These are phyloP conservation scores for Lanmaoa pseudosensibilis DNA, from an alignment of 768 basidiomycete species.

Conservation along the genomic window DNA sequence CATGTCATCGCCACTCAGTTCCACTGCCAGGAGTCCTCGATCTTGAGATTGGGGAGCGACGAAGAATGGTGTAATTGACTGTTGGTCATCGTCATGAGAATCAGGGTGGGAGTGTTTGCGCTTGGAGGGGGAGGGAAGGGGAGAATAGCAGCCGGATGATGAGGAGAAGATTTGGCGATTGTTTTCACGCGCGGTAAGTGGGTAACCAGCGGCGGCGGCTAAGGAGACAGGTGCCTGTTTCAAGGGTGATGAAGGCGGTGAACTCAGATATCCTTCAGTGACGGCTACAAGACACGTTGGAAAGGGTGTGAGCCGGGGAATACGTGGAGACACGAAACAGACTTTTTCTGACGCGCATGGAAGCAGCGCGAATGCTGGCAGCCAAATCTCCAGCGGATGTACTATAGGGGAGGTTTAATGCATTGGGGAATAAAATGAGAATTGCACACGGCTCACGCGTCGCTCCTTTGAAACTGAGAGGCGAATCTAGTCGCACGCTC, in stretches of 20 bases:
- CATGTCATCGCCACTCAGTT: slow-evolving; percentile 30
- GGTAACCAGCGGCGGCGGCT: slow-evolving; percentile 35
- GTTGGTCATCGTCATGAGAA: slow-evolving; percentile 21
- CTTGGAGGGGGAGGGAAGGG: slow-evolving; percentile 36
- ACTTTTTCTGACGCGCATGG: slow-evolving; percentile 64
- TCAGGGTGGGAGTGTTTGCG: slow-evolving; percentile 32
- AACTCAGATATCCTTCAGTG: slow-evolving; percentile 58
- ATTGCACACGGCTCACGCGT: slow-evolving; percentile 24
- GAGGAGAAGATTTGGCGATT: slow-evolving; percentile 49
- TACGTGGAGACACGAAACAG: slow-evolving; percentile 26
- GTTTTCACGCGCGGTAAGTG: slow-evolving; percentile 57
- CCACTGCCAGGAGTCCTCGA: slow-evolving; percentile 23
- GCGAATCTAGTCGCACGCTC: slow-evolving; percentile 26
- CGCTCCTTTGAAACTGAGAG: slow-evolving; percentile 22
- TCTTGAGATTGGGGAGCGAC: slow-evolving; percentile 24
- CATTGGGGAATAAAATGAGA: slow-evolving; percentile 8
- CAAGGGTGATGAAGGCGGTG: slow-evolving; percentile 34
- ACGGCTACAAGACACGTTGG: slow-evolving; percentile 46
- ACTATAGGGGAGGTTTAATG: slow-evolving; percentile 14
- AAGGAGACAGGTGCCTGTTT: slow-evolving; percentile 29
- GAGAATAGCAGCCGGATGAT: slow-evolving; percentile 33
- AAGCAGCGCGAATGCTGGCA: slow-evolving; percentile 55
- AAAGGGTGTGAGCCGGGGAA: slow-evolving; percentile 29
- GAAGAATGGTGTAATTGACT: slow-evolving; percentile 17
- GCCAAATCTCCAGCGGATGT: slow-evolving; percentile 52